These are phyloP conservation scores for Dichomitus squalens DNA, from an alignment of 1,284 basidiomycete species.

Conservation along the genomic window DNA sequence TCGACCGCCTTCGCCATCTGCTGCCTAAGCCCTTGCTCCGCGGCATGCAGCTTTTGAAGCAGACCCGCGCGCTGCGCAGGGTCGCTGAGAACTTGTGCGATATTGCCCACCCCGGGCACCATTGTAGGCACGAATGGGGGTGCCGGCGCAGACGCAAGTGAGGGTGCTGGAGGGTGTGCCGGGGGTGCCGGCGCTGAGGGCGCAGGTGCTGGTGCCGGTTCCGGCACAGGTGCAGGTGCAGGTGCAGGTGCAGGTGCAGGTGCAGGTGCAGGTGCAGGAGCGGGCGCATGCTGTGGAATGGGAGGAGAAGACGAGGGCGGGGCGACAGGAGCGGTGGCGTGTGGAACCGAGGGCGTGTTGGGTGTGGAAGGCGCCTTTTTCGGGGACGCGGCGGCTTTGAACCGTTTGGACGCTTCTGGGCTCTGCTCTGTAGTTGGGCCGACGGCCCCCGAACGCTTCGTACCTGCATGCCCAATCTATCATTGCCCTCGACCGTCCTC, in stretches of 20 bases:
- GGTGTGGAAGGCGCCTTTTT: constrained; percentile 14
- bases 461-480: constrained; percentile 10
- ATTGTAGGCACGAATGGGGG: background rate
- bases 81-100: background rate
- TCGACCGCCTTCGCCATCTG: background rate
- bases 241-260: background rate
- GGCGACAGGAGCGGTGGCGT: constrained; percentile 12
- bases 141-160: background rate
- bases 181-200: constrained; percentile 2
- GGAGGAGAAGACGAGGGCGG: constrained; percentile 5
- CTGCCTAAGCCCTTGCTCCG: constrained; percentile 4
- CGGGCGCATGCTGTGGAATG: background rate
- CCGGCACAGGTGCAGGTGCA: background rate
- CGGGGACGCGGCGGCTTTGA: constrained; percentile 24
- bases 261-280: background rate
- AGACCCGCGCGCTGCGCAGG: background rate
- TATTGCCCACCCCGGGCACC: background rate
- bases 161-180: constrained; percentile 5
- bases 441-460: constrained; percentile 23
- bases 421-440: constrained; percentile 22
- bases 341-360: constrained; percentile 13
- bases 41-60: background rate
- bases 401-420: constrained; percentile 29
- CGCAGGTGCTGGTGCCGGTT: constrained; percentile 2
- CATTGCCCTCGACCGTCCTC: too few species aligned